These are phyloP conservation scores for Lactarius deliciosus DNA, from an alignment of 768 basidiomycete genomes.

Conservation along the genomic window DNA sequence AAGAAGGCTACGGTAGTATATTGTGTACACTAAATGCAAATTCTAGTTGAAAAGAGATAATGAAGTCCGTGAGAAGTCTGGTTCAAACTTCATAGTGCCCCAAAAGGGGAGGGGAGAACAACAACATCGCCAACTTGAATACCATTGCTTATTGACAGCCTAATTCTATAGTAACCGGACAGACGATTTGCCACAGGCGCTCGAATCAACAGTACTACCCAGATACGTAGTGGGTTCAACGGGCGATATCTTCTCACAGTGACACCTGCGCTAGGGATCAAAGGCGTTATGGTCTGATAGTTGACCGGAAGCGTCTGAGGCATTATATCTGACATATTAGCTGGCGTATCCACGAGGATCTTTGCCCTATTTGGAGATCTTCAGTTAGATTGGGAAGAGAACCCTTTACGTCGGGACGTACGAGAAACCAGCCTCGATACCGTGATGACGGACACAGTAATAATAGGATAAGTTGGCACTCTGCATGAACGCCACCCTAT, in stretches of 20 bases:
- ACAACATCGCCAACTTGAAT: background rate
- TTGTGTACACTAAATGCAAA: background rate
- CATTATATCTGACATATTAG: conserved; percentile 24
- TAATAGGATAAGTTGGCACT: conserved; percentile 49
- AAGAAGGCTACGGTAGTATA: background rate
- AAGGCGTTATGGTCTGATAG: conserved; percentile 21
- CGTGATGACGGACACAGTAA: conserved; percentile 45
- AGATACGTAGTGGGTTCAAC: conserved; percentile 19
- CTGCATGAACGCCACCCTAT: conserved; percentile 48
- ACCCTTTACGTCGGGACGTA: conserved; percentile 35
- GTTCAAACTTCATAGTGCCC: background rate
- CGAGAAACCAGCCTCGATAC: conserved; percentile 45
- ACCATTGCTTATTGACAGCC: background rate
- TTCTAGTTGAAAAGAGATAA: background rate
- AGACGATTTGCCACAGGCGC: background rate
- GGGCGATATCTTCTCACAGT: conserved; percentile 25
- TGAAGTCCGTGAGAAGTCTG: background rate
- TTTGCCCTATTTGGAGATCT: conserved; percentile 12
- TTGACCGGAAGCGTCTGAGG: conserved; percentile 20
- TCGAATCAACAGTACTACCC: conserved; percentile 19
- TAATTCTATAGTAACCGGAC: conserved; percentile 7
- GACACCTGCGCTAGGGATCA: conserved; percentile 12
- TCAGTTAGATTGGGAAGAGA: conserved; percentile 1
- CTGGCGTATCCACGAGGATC: conserved; percentile 17
- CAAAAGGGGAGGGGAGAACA: background rate